A percentile compares a stretch with the other conserved stretches of the same genome.
Conservation (phyloP, 768 basidiomycete species). For the Suillus americanus region DNA sequence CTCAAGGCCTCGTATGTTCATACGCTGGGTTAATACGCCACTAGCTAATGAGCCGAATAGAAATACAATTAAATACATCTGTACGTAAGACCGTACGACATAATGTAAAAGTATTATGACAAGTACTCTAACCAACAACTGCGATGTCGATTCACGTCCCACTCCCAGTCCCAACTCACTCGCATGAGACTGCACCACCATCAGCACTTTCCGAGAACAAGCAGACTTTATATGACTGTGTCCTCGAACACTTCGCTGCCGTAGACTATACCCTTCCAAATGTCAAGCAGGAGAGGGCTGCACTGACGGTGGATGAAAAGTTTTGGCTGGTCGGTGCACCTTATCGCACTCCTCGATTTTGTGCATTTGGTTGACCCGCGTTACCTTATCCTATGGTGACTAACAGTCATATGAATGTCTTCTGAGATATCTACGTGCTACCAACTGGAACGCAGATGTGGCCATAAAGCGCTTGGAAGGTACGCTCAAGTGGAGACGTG, state of each 20-base stretch:
- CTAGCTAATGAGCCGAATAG: no score
- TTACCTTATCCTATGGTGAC: constrained; percentile 1
- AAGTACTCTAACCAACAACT: not conserved
- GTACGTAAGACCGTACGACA: not conserved
- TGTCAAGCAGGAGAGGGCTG: constrained; percentile 38
- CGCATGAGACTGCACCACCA: constrained; percentile 31
- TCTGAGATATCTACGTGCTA: constrained; percentile 74
- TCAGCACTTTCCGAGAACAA: constrained; percentile 43
- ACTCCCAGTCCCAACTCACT: constrained; percentile 26
- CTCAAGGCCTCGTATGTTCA: no score
- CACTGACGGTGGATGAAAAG: constrained; percentile 63
- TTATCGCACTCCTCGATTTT: not conserved
- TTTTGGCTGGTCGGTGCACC: constrained; percentile 65
- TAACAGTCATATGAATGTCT: constrained; percentile 65
- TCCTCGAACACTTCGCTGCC: constrained; percentile 60
- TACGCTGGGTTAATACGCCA: no score
- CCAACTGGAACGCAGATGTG: constrained; percentile 64
- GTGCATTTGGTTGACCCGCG: not conserved
- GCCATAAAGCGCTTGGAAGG: constrained; percentile 67
- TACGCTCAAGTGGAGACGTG: constrained; percentile 78
- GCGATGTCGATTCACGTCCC: constrained; percentile 15
- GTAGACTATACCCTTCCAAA: constrained; percentile 52
- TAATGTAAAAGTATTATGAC: not conserved
- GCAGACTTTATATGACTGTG: constrained; percentile 48
- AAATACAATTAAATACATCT: no score